These are phyloP conservation scores for Cucumis melo DNA, from an alignment of 306 rosid species.

Conservation along the genomic window DNA sequence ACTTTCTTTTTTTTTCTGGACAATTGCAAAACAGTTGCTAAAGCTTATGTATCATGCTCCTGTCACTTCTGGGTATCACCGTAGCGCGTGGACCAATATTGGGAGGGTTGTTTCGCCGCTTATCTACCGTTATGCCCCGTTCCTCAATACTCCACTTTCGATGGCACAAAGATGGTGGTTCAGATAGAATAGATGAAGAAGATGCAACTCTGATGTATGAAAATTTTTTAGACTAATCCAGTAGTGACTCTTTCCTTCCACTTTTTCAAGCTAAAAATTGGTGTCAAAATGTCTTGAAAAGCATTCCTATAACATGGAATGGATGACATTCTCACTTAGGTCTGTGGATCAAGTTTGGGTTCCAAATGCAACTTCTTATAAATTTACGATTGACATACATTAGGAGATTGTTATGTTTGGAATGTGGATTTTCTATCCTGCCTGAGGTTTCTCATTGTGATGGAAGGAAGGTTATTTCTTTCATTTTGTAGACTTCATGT, in stretches of 20 bases:
- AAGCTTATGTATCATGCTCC: conserved; percentile 95
- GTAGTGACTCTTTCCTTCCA: neutral
- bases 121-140: conserved; percentile 49
- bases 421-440: neutral
- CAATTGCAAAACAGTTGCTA: conserved; percentile 38
- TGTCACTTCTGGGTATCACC: conserved; percentile 70
- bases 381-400: neutral
- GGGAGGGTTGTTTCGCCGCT: conserved; percentile 47
- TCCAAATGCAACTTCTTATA: neutral
- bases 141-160: conserved; percentile 55
- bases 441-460: neutral
- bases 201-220: neutral
- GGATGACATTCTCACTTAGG: neutral
- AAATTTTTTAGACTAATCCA: neutral
- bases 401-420: neutral
- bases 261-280: conserved; percentile 1
- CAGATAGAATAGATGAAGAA: conserved; percentile 34
- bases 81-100: conserved; percentile 68
- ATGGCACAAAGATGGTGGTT: conserved; percentile 89
- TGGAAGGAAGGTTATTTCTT: neutral
- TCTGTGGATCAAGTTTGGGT: neutral
- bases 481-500: neutral
- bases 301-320: neutral
- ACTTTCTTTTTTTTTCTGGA: neutral
- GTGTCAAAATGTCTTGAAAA: neutral